Conservation (phyloP, 176 grass and related monocot genomes). For the Zea luxurians region DNA sequence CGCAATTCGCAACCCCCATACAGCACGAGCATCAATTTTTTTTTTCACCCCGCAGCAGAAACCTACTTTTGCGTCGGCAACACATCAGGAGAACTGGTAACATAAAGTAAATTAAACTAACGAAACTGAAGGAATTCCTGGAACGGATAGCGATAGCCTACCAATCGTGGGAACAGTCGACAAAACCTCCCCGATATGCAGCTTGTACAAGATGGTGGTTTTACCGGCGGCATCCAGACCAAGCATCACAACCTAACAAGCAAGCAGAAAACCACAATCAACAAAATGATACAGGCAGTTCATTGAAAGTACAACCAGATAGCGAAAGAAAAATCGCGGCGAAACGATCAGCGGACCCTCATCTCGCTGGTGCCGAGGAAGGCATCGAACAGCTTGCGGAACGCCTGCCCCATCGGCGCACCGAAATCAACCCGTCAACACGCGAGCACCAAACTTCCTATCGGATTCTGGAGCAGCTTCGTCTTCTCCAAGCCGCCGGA, state of each 20-base stretch:
- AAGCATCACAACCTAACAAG: constrained; percentile 75
- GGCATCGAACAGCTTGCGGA: constrained; percentile 78
- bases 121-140: not conserved
- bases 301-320: not conserved
- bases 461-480: not conserved
- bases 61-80: not conserved
- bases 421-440: not conserved
- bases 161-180: constrained; percentile 80
- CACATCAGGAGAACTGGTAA: not conserved
- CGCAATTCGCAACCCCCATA: not conserved
- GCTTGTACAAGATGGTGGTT: constrained; percentile 77
- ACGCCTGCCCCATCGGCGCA: constrained; percentile 68
- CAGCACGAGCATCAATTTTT: not conserved
- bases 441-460: not conserved
- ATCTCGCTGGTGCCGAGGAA: constrained; percentile 85
- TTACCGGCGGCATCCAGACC: constrained; percentile 76
- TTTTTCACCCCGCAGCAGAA: not conserved
- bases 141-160: constrained; percentile 37
- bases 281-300: not conserved
- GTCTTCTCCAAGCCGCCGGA: constrained; percentile 30
- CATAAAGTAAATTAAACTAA: not conserved
- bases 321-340: not conserved
- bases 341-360: constrained; percentile 48
- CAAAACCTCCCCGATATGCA: constrained; percentile 82
- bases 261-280: not conserved